phyloP scores from a whole-genome alignment of 2,329 filamentous ascomycete genomes.

The Fusarium euwallaceae region DNA sequence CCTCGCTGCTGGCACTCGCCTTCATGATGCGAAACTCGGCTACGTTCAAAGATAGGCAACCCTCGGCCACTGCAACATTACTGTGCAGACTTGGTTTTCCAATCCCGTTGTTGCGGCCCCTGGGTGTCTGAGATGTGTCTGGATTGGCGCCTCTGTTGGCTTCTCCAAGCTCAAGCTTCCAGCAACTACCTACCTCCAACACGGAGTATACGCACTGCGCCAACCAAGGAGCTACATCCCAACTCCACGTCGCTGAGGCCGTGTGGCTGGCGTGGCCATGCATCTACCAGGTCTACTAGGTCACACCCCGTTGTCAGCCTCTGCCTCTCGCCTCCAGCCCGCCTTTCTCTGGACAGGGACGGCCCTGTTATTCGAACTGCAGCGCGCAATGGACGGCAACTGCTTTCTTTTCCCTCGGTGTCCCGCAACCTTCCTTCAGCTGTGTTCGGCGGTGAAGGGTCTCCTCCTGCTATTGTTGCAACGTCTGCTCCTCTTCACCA shows the following conservation, averaged over 20 bases:
- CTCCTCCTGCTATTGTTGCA: background rate
- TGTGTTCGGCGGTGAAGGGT: conserved; percentile 2
- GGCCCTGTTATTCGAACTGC: conserved; percentile 5
- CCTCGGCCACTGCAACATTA: background rate
- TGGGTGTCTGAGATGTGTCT: background rate
- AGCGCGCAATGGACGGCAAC: background rate
- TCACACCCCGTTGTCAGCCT: conserved; percentile 16
- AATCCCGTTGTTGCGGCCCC: background rate
- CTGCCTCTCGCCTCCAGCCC: conserved; percentile 15
- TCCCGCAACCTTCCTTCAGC: background rate
- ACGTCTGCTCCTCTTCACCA: background rate
- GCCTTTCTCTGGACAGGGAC: conserved; percentile 18
- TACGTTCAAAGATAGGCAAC: background rate
- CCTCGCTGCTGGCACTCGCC: background rate
- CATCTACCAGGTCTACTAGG: conserved; percentile 15
- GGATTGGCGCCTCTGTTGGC: background rate
- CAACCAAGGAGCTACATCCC: conserved; percentile 4
- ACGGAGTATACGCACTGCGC: conserved; percentile 9
- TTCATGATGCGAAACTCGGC: background rate
- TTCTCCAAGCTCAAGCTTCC: background rate
- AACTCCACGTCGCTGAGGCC: conserved; percentile 11
- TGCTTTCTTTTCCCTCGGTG: background rate
- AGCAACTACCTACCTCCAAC: background rate
- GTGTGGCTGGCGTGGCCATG: conserved; percentile 23
- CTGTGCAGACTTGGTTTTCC: background rate